A percentile compares a stretch with the other conserved stretches of the same genome.
These are phyloP conservation scores for Vigna nakashimae DNA, from an alignment of 306 rosid genomes.

Conservation along the genomic window DNA sequence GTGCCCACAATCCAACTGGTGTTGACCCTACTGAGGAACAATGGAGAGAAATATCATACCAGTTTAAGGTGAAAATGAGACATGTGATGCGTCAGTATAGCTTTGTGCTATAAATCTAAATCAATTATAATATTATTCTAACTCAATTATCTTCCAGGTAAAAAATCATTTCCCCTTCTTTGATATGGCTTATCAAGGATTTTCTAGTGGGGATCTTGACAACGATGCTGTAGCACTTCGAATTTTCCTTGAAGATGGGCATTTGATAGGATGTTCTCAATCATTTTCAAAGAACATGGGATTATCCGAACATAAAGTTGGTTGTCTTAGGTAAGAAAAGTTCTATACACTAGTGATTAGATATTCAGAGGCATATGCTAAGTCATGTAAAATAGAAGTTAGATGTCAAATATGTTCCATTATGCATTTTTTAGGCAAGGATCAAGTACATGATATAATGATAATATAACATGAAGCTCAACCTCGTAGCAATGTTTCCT, in stretches of 20 bases:
- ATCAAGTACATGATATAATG: constrained; percentile 14
- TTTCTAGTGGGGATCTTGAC: constrained; percentile 87
- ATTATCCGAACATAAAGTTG: constrained; percentile 83
- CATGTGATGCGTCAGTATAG: constrained; percentile 1
- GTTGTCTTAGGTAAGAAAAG: constrained; percentile 78
- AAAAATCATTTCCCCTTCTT: constrained; percentile 85
- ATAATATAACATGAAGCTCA: constrained; percentile 24
- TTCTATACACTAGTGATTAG: background rate
- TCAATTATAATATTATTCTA: constrained; percentile 10
- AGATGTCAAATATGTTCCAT: background rate
- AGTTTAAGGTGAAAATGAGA: constrained; percentile 64
- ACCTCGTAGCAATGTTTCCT: background rate
- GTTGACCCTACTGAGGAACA: constrained; percentile 85
- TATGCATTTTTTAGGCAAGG: background rate
- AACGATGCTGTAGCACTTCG: constrained; percentile 75
- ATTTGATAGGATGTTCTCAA: constrained; percentile 74
- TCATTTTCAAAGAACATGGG: constrained; percentile 91
- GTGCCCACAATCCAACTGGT: constrained; percentile 92
- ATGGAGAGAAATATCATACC: constrained; percentile 83
- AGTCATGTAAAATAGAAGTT: background rate
- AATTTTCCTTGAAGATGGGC: constrained; percentile 84
- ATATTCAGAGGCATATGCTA: background rate
- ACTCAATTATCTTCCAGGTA: constrained; percentile 56
- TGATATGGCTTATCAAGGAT: constrained; percentile 96
- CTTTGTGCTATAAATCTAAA: background rate